Conservation (phyloP, 2,329 filamentous ascomycete genomes). For the Verticillium isaacii region DNA sequence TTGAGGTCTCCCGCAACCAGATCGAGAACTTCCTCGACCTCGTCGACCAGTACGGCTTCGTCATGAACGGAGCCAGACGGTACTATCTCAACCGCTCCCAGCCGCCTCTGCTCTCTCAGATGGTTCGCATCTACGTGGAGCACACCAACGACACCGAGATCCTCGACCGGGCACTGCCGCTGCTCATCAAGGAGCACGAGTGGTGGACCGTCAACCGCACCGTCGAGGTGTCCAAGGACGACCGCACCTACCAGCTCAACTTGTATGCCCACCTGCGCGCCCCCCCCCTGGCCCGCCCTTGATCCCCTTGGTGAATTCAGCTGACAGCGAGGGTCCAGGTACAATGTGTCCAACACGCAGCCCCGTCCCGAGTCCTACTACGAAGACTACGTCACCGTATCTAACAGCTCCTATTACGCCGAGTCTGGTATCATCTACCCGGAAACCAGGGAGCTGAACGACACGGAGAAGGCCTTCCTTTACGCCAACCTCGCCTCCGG, state of each 20-base stretch:
- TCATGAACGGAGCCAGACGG: slow-evolving; percentile 62
- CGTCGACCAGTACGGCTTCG: slow-evolving; percentile 59
- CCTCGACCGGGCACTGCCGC: slow-evolving; percentile 54
- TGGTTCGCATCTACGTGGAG: slow-evolving; percentile 61
- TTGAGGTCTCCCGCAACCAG: slow-evolving; percentile 58
- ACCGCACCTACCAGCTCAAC: slow-evolving; percentile 50
- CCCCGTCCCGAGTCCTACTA: slow-evolving; percentile 63
- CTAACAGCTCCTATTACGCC: slow-evolving; percentile 59
- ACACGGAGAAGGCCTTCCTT: slow-evolving; percentile 43
- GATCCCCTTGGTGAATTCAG: not conserved
- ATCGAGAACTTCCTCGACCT: slow-evolving; percentile 68
- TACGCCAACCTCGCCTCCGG: slow-evolving; percentile 61
- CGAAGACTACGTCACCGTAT: slow-evolving; percentile 63
- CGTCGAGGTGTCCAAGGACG: slow-evolving; percentile 40
- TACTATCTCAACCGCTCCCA: slow-evolving; percentile 68
- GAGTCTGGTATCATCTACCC: slow-evolving; percentile 54
- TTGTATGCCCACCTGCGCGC: slow-evolving; percentile 30
- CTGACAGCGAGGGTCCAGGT: slow-evolving; percentile 26
- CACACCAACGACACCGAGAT: slow-evolving; percentile 60
- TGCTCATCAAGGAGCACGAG: slow-evolving; percentile 58
- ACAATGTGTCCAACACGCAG: slow-evolving; percentile 58
- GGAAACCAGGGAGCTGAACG: slow-evolving; percentile 42
- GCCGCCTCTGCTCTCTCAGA: slow-evolving; percentile 60
- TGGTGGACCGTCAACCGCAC: slow-evolving; percentile 61
- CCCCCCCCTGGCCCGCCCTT: not conserved